phyloP scores from a whole-genome alignment of 345 rosid species.

The Lepidium didymum region DNA sequence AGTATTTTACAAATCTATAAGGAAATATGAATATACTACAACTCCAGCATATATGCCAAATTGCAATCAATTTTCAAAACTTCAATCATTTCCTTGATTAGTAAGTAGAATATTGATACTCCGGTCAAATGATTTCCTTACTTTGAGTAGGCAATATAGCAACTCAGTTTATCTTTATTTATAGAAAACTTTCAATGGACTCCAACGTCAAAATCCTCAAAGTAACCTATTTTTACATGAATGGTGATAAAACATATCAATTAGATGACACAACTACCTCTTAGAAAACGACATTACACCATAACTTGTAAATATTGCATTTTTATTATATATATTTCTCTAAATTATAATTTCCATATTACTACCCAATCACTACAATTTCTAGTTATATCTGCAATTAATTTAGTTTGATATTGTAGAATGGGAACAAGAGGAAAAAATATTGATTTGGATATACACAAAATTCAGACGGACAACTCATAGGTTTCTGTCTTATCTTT shows the following conservation, averaged over 20 bases:
- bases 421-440: neutral
- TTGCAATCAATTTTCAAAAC: neutral
- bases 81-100: neutral
- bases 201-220: neutral
- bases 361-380: neutral
- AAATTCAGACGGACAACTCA: neutral
- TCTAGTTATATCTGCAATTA: neutral
- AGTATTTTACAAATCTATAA: neutral
- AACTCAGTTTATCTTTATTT: neutral
- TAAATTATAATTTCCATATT: neutral
- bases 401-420: neutral
- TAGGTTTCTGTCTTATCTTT: neutral
- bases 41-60: neutral
- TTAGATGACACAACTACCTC: conserved; percentile 19
- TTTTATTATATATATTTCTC: neutral
- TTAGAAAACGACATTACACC: conserved; percentile 21
- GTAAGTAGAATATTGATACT: neutral
- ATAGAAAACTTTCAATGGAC: neutral
- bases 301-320: neutral
- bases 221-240: neutral
- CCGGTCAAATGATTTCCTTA: neutral
- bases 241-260: neutral
- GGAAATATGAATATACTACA: neutral
- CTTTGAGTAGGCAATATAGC: neutral
- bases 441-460: neutral